Base-by-base conservation (phyloP, 352 stramenopile species). In the Globisporangium cederbergense region DNA sequence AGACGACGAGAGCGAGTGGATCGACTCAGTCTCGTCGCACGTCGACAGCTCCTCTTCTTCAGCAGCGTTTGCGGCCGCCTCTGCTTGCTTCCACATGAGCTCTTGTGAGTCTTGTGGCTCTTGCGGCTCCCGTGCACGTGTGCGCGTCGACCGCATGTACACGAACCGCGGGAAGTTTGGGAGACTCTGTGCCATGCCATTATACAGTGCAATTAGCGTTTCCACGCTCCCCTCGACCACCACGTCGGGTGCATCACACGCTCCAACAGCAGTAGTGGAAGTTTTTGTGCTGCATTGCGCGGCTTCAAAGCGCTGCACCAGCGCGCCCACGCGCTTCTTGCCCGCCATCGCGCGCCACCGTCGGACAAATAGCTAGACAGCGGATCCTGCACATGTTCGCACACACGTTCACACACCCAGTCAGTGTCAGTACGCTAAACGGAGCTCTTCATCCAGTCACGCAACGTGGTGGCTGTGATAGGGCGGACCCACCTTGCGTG, bases 1-100 rank as follows among this genome's bases (percentile, higher is more conserved):
- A 28, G 63, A 68, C 63, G 56, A 64, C 56, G 56, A 60, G 55
- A 64, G 63, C 56, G 63, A 68, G 40, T 49, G 20, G 38, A 64
- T 64, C 28, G 63, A 68, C 56, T 47, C 63, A 6, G 63, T 68
- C 18, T 68, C 63, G 38, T 64, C 63, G 49, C 58, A 64, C 14
- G 63, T 68, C 56, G 58, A 60, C 16, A 60, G 18, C 22, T 58
- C 56, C 8, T 60, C 51, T 13, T 66, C 51, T 1, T 65, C 47
- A 14, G 16, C 53, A 13, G 30, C 22, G 14, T 47, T 46, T 32
- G 18, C n/a, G 22, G 49, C 45, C 45, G 3, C 4, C 49, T 36
- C 32, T 2, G 32, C 32, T 36, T 36, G 32, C 32, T 13, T 36
- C 49, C 30, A 28, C 49, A 22, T 64, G 38, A 3, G 11, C 16